These are phyloP conservation scores for Botrytis hyacinthi DNA, from an alignment of 2,329 filamentous ascomycete genomes.

Conservation along the genomic window DNA sequence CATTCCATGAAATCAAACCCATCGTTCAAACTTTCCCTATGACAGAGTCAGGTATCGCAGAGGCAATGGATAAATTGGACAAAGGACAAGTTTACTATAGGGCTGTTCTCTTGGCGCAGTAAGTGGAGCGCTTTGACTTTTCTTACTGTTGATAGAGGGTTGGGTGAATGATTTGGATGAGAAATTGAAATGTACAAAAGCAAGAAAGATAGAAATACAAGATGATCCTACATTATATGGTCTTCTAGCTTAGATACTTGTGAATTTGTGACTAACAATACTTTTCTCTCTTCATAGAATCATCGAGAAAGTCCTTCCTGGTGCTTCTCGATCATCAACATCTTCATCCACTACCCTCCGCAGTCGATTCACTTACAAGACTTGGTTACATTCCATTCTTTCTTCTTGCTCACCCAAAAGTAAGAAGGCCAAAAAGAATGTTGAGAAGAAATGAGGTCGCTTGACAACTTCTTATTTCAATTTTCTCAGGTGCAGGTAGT, in stretches of 20 bases:
- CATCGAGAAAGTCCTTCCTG: conserved; percentile 8
- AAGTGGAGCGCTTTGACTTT: conserved; percentile 10
- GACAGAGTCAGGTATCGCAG: conserved; percentile 50
- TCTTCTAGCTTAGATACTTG: background rate
- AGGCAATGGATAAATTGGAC: conserved; percentile 55
- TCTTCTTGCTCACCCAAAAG: conserved; percentile 1
- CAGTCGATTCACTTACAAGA: conserved; percentile 1
- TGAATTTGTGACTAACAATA: background rate
- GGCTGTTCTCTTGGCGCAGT: conserved; percentile 40
- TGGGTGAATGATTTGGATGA: background rate
- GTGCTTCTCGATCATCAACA: background rate
- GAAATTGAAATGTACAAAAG: conserved; percentile 7
- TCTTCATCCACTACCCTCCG: conserved; percentile 1
- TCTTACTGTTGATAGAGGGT: background rate
- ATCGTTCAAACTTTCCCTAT: conserved; percentile 56
- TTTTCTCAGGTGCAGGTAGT: background rate
- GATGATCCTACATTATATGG: conserved; percentile 1
- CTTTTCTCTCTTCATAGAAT: conserved; percentile 2
- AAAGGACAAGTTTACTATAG: conserved; percentile 52
- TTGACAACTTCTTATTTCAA: background rate
- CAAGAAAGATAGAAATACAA: conserved; percentile 14
- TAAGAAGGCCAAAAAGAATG: background rate
- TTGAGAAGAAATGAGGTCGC: background rate
- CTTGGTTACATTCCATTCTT: conserved; percentile 5
- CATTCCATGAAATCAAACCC: conserved; percentile 54